Base-by-base conservation (phyloP, 176 grass and related monocot species). In the Raddia distichophylla region DNA sequence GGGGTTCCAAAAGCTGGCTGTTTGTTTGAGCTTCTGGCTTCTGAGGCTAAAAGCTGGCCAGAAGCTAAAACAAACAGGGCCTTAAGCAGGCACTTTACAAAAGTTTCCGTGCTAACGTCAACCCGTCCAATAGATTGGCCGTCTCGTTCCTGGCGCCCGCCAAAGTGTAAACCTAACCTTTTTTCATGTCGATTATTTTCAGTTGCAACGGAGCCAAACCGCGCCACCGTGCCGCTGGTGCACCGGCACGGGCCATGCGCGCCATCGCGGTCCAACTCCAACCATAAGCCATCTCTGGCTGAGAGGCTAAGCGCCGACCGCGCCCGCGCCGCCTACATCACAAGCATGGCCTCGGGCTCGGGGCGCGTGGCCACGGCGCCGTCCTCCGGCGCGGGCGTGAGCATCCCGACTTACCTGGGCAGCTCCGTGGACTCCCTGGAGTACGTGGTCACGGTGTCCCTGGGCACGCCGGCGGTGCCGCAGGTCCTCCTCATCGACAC, bases 401-500 rank as follows among this genome's bases (percentile, higher is more conserved):
- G 44, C n/a, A 50, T 84, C 67, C 81, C 81, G 10, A 63, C 87
- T 7, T 43, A 59, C 34, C 44, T 80, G 16, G 81, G 76, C 4
- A 7, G 5, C 54, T 16, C 61, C 53, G 80, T 80, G 4, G 61
- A 85, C 87, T 89, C 76, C 5, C 55, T 89, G 47, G 8, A 80
- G 20, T 89, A 89, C 70, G 82, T 79, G 2, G 76, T 89, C 35
- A 89, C 87, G 6, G 3, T 89, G 15, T 62, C 70, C 70, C 2
- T 80, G 16, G 76, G 80, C 82, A 85, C 63, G 55, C 87, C 87
- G 5, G 19, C 76, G 5, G 75, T 85, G 1, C 35, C 60, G 17
- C 77, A 89, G 64, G 69, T 58, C 12, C 0, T 89, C 20, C 69
- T 85, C 62, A 64, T 98, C 46, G 90, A 98, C 86, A 98, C 92